Percentiles rank a stretch among this genome's conserved stretches.
Evolutionary conservation across 441 rosid species (phyloP).

Genomic region (Adansonia rubrostipa): DNA sequence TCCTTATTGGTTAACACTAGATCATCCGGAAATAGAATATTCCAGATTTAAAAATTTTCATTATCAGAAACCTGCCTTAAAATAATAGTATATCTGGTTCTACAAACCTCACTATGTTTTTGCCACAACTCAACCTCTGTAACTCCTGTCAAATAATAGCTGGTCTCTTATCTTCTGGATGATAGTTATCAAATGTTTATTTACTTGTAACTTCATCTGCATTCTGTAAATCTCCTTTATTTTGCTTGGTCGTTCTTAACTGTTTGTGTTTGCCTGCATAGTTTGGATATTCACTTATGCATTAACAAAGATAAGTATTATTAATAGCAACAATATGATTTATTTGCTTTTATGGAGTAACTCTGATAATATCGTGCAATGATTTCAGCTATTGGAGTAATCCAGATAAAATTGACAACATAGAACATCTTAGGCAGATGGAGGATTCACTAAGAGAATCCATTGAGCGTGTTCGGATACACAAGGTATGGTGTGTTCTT

Average conservation of each 20-base stretch:
- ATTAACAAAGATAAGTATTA: conserved; percentile 2
- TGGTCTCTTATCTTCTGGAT: background rate
- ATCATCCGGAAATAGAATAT: background rate
- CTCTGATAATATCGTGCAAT: conserved; percentile 30
- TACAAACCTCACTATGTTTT: background rate
- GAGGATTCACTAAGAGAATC: conserved; percentile 78
- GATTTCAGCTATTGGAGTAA: conserved; percentile 74
- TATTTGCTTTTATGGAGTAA: background rate
- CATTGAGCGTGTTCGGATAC: conserved; percentile 51
- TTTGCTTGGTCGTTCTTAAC: background rate
- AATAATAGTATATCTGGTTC: background rate
- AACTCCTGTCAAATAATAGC: background rate
- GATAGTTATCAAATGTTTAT: background rate
- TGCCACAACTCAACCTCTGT: background rate
- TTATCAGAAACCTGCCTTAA: background rate
- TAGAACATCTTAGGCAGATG: conserved; percentile 71
- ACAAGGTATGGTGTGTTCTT: conserved; percentile 52
- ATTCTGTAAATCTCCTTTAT: background rate
- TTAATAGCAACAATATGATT: background rate
- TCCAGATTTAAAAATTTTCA: background rate
- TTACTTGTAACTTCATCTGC: conserved; percentile 5
- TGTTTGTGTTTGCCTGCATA: background rate
- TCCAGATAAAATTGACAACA: conserved; percentile 67
- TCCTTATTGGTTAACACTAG: conserved; percentile 8
- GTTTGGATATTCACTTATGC: conserved; percentile 2